A percentile compares a stretch with the other conserved stretches of the same genome.
Conservation (phyloP, 2,329 filamentous ascomycete species). For the Fonsecaea pugnacius region DNA sequence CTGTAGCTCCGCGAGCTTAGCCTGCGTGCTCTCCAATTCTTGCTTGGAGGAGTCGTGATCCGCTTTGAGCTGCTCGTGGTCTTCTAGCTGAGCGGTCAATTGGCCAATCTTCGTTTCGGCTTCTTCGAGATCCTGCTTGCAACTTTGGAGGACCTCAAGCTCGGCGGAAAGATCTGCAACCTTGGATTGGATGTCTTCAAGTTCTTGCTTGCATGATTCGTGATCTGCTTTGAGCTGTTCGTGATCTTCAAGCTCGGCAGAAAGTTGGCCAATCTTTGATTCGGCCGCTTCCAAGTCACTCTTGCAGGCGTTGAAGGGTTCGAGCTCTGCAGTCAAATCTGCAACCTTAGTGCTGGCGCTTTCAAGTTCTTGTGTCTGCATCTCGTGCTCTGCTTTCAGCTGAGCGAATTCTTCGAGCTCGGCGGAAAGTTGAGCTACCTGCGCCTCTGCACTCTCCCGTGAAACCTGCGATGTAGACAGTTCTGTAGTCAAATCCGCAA, state of each 20-base stretch:
- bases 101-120: slow-evolving; percentile 4
- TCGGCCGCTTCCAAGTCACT: slow-evolving; percentile 11
- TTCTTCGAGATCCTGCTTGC: neutral
- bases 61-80: slow-evolving; percentile 8
- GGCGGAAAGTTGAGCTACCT: slow-evolving; percentile 22
- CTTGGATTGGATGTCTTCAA: slow-evolving; percentile 3
- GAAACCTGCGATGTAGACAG: slow-evolving; percentile 16
- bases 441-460: slow-evolving; percentile 16
- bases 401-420: slow-evolving; percentile 17
- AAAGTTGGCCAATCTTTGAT: neutral
- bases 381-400: slow-evolving; percentile 19
- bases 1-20: slow-evolving; percentile 20
- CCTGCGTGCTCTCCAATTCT: slow-evolving; percentile 21
- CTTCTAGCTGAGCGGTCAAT: slow-evolving; percentile 4
- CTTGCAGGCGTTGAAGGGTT: slow-evolving; percentile 5
- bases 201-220: neutral
- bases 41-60: slow-evolving; percentile 15
- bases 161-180: neutral
- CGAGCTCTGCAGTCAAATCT: slow-evolving; percentile 7
- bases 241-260: slow-evolving; percentile 7
- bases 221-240: slow-evolving; percentile 8
- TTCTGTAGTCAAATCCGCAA: slow-evolving; percentile 22
- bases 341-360: slow-evolving; percentile 9
- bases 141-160: neutral
- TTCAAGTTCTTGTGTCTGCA: slow-evolving; percentile 17